Conservation (phyloP, 768 basidiomycete species). For the Podaxis sp. region DNA sequence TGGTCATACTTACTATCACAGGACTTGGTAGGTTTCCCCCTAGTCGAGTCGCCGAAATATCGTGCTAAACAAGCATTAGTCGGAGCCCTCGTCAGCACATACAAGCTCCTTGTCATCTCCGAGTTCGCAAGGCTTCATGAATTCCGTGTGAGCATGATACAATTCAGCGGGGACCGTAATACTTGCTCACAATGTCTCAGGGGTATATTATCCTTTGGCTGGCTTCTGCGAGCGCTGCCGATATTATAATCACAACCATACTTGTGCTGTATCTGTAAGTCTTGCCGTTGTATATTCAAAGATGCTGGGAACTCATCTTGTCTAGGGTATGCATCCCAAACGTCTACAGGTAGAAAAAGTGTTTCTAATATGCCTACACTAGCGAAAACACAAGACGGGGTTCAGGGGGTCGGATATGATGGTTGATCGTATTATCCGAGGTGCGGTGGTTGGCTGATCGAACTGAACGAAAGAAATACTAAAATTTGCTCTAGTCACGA, state of each 20-base stretch:
- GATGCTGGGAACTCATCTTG: background rate
- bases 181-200: background rate
- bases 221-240: background rate
- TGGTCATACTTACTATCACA: background rate
- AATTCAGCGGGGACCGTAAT: background rate
- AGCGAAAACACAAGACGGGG: constrained; percentile 1
- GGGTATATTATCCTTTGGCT: background rate
- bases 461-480: background rate
- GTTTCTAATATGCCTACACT: background rate
- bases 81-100: background rate
- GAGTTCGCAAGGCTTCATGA: background rate
- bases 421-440: background rate
- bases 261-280: background rate
- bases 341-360: background rate
- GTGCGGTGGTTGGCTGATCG: background rate
- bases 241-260: background rate
- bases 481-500: background rate
- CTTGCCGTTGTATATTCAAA: background rate
- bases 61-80: background rate
- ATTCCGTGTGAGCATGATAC: background rate
- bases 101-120: background rate
- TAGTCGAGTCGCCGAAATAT: background rate
- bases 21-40: background rate
- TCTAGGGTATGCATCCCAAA: background rate
- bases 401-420: background rate